These are phyloP conservation scores for Lycium barbarum DNA, from an alignment of 257 asterid species.

Conservation along the genomic window DNA sequence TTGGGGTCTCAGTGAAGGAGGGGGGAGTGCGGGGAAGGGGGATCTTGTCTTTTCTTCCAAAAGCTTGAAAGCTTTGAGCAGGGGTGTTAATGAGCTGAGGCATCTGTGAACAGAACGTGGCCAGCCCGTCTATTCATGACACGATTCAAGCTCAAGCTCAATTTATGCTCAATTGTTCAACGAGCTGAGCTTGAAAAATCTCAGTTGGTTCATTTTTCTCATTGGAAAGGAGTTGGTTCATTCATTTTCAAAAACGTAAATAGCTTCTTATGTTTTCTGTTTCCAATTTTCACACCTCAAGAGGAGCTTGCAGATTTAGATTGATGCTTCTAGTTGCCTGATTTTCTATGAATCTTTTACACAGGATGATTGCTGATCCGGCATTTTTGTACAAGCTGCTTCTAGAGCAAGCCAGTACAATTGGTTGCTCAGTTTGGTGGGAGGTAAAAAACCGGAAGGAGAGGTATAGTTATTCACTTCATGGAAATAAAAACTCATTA, in stretches of 20 bases:
- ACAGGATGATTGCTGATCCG: slow-evolving; percentile 98
- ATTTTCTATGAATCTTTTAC: slow-evolving; percentile 28
- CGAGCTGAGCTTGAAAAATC: neutral
- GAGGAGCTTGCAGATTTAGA: neutral
- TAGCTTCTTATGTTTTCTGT: neutral
- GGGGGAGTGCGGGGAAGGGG: neutral
- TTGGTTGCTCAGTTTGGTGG: slow-evolving; percentile 95
- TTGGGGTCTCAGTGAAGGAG: neutral
- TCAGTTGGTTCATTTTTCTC: too few relatives aligned
- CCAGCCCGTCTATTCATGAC: neutral
- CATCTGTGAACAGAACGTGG: neutral
- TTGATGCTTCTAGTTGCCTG: slow-evolving; percentile 20
- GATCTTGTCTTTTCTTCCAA: neutral
- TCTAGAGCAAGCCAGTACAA: slow-evolving; percentile 85
- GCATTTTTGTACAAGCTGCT: slow-evolving; percentile 80
- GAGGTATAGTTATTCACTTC: slow-evolving; percentile 52
- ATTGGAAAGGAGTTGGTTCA: neutral
- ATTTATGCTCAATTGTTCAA: neutral
- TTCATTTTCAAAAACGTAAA: neutral
- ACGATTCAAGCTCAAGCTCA: neutral
- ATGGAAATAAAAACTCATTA: neutral
- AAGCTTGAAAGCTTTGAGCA: neutral
- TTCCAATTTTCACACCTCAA: neutral
- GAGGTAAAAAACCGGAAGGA: slow-evolving; percentile 90
- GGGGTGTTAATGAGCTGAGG: neutral